Percentiles rank a stretch among this genome's conserved stretches.
Conservation (phyloP, 441 rosid species). For the Eutrema salsugineum region DNA sequence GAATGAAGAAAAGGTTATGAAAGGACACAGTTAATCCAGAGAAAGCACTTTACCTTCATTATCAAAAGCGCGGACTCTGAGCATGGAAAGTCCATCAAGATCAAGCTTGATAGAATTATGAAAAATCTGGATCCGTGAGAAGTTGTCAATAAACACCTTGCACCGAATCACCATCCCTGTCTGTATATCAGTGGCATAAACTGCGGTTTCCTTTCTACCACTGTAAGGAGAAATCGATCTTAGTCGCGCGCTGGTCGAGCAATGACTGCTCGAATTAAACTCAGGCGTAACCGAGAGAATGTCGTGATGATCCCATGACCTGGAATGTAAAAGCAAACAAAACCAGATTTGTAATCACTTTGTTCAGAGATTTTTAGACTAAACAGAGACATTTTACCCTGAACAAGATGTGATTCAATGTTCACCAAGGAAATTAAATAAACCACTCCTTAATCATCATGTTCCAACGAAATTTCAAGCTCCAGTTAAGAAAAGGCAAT, state of each 20-base stretch:
- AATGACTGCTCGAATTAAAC: conserved; percentile 69
- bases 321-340: conserved; percentile 10
- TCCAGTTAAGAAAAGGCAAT: neutral
- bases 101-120: conserved; percentile 93
- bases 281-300: conserved; percentile 83
- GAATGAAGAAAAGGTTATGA: neutral
- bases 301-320: conserved; percentile 99
- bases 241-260: conserved; percentile 85
- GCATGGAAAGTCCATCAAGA: conserved; percentile 96
- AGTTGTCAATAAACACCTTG: conserved; percentile 91
- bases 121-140: conserved; percentile 90
- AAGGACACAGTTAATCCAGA: neutral
- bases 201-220: conserved; percentile 92
- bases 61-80: conserved; percentile 86
- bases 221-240: conserved; percentile 72
- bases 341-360: too few species aligned
- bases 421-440: neutral
- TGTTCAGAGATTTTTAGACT: neutral
- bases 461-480: too few species aligned
- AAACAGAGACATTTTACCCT: neutral
- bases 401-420: neutral
- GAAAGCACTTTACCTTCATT: conserved; percentile 49
- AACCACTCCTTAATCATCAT: neutral
- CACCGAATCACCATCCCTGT: conserved; percentile 93
- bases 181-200: conserved; percentile 79